Percentiles rank a stretch among this genome's conserved stretches.
Conservation (phyloP, 768 basidiomycete genomes). For the Xerocomellus amylosporus region DNA sequence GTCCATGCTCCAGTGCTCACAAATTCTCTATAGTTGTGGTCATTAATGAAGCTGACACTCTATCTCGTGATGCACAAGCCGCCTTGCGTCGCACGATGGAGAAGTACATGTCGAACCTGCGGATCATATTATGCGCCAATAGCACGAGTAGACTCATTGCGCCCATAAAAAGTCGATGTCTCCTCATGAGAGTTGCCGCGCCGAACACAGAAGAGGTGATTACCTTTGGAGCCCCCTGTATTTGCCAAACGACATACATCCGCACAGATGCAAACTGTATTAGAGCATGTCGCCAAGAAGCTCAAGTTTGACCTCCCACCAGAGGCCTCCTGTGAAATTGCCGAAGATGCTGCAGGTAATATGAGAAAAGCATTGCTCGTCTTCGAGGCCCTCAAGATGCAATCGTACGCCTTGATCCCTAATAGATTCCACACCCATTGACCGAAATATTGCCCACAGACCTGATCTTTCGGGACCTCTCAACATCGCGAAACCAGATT, state of each 20-base stretch:
- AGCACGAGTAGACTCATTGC: conserved; percentile 94
- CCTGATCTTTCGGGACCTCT: conserved; percentile 80
- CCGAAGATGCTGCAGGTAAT: conserved; percentile 82
- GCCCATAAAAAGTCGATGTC: conserved; percentile 93
- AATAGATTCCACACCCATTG: not conserved
- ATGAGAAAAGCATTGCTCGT: conserved; percentile 93
- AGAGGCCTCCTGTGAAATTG: conserved; percentile 71
- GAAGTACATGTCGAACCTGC: conserved; percentile 97
- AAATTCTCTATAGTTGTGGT: conserved; percentile 68
- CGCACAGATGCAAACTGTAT: conserved; percentile 72
- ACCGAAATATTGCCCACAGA: conserved; percentile 36
- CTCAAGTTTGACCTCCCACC: conserved; percentile 81
- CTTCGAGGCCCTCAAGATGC: conserved; percentile 95
- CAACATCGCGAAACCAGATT: conserved; percentile 94
- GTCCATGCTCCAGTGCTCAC: not conserved
- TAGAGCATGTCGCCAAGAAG: conserved; percentile 74
- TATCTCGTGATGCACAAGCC: conserved; percentile 95
- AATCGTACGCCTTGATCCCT: conserved; percentile 60
- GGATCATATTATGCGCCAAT: conserved; percentile 94
- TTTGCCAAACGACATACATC: conserved; percentile 1
- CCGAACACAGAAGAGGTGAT: conserved; percentile 74
- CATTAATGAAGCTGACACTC: conserved; percentile 95
- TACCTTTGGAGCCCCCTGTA: not conserved
- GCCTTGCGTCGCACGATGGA: conserved; percentile 98
- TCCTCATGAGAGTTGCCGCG: conserved; percentile 90